These are phyloP conservation scores for Curvularia hawaiiensis DNA, from an alignment of 2,329 filamentous ascomycete species.

Conservation along the genomic window DNA sequence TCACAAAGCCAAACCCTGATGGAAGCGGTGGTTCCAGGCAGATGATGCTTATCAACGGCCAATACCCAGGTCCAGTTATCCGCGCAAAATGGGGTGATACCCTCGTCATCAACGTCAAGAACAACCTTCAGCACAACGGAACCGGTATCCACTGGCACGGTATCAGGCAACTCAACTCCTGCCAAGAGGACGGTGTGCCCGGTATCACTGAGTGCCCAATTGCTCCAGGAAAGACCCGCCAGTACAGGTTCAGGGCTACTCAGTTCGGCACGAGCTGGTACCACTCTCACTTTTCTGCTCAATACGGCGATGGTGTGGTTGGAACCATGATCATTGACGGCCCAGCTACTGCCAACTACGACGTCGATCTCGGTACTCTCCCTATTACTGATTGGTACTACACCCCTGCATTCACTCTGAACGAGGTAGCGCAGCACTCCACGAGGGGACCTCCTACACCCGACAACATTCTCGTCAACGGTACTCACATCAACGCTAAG, in stretches of 20 bases:
- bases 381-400: slow-evolving; percentile 69
- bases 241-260: slow-evolving; percentile 63
- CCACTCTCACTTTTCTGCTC: slow-evolving; percentile 50
- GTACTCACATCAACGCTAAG: slow-evolving; percentile 58
- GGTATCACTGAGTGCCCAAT: slow-evolving; percentile 67
- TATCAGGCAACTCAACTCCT: slow-evolving; percentile 45
- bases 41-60: slow-evolving; percentile 55
- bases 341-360: slow-evolving; percentile 53
- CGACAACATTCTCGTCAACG: slow-evolving; percentile 59
- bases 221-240: slow-evolving; percentile 61
- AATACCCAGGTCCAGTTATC: slow-evolving; percentile 65
- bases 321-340: slow-evolving; percentile 51
- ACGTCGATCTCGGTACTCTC: slow-evolving; percentile 66
- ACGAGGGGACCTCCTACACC: slow-evolving; percentile 41
- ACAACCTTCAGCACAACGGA: slow-evolving; percentile 51
- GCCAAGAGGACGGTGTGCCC: slow-evolving; percentile 62
- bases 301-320: slow-evolving; percentile 52
- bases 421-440: slow-evolving; percentile 40
- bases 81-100: slow-evolving; percentile 48
- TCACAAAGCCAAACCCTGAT: slow-evolving; percentile 47
- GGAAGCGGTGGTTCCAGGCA: slow-evolving; percentile 42
- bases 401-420: slow-evolving; percentile 37
- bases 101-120: slow-evolving; percentile 48
- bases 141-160: slow-evolving; percentile 61
- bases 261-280: slow-evolving; percentile 55